Base-by-base conservation (phyloP, 192 early-diverging fungal species). In the Paraglomus occultum region DNA sequence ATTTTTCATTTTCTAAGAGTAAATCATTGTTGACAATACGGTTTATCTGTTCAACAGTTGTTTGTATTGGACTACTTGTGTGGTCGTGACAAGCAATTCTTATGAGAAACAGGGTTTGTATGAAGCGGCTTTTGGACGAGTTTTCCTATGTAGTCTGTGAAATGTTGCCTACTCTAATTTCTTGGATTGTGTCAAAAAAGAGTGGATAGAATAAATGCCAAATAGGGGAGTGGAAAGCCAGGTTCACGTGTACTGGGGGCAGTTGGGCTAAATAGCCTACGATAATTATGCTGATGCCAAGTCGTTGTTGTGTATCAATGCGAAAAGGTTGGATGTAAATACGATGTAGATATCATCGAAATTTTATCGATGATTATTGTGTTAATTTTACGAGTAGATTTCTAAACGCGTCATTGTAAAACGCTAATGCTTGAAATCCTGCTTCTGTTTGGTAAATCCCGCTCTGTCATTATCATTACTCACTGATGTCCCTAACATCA, bases 351-450 rank as follows among this genome's bases (percentile, higher is more conserved):
- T 55, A 55, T 31, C 48, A 67, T 67, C 9, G 59, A 61, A 14
- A 61, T 14, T 67, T 67, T 31, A 18, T 67, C 64, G 8, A 53
- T 67, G 12, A 54, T 51, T 11, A 52, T 66, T 6, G 14, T 6
- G 11, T 52, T 20, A 10, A 51, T 51, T 53, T 45, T 6, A 2
- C 20, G 9, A 52, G 39, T 8, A 17, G n/a, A n/a, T 8, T 44
- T 45, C 46, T 31, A n/a, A 17, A 2, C 8, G 7, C 14, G 12
- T 44, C 23, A 17, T 44, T n/a, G 40, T 14, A 15, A 12, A 20
- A 31, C 5, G 7, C 18, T 43, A 61, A n/a, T 14, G 59, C 44
- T 61, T 61, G n/a, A 45, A 17, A 61, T 42, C 22, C 5, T 42
- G 12, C 40, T 8, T 61, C 14, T 46, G 7, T n/a, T 9, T 31